Evolutionary conservation across 1,284 basidiomycete species (phyloP).

Genomic region (Rhizoctonia solani): DNA sequence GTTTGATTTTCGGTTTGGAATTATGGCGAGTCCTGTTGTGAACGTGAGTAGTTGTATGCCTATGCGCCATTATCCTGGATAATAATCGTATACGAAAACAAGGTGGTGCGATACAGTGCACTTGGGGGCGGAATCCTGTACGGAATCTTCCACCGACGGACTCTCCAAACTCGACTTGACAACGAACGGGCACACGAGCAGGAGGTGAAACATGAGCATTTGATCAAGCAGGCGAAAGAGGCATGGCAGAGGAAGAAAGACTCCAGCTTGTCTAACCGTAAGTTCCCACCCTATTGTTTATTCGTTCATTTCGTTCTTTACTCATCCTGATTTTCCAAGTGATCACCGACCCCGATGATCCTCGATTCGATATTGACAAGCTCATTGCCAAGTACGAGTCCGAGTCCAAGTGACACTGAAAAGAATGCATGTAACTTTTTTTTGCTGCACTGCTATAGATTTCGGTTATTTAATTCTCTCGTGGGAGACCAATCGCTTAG

Average conservation of each 20-base stretch:
- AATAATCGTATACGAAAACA: no score
- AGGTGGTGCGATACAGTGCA: conserved; percentile 97
- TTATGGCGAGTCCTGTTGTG: conserved; percentile 20
- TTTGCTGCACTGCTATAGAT: background rate
- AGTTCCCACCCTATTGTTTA: background rate
- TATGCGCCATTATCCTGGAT: no score
- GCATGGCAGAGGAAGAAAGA: conserved; percentile 77
- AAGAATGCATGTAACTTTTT: no score
- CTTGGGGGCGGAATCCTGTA: conserved; percentile 88
- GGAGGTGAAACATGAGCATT: conserved; percentile 69
- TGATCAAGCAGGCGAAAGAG: conserved; percentile 87
- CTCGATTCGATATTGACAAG: conserved; percentile 96
- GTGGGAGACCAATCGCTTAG: no score
- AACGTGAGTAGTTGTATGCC: no score
- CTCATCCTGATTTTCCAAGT: conserved; percentile 53
- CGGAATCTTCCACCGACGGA: conserved; percentile 89
- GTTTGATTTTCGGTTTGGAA: no score
- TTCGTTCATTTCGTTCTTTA: background rate
- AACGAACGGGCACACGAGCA: conserved; percentile 69
- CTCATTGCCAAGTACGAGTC: conserved; percentile 77
- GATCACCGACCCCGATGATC: conserved; percentile 91
- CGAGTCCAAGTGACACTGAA: conserved; percentile 50
- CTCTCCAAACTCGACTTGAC: conserved; percentile 84
- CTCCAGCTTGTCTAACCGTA: conserved; percentile 11
- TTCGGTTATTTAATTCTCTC: no score